A percentile compares a stretch with the other conserved stretches of the same genome.
These are phyloP conservation scores for Polyplosphaeria fusca DNA, from an alignment of 495 filamentous ascomycete species.

Conservation along the genomic window DNA sequence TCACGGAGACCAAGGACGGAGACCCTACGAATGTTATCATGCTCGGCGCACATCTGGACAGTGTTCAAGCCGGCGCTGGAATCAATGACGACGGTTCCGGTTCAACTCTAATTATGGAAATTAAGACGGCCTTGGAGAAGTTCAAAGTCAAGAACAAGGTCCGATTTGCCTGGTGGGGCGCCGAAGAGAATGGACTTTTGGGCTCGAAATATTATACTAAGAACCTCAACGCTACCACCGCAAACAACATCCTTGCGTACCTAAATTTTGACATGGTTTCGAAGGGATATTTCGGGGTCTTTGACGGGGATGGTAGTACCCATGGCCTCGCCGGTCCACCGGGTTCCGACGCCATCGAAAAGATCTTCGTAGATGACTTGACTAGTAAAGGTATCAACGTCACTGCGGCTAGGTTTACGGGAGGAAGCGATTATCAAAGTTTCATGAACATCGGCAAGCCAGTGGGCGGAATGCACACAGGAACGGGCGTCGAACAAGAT, in stretches of 20 bases:
- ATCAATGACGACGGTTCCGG: conserved; percentile 71
- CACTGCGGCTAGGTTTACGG: conserved; percentile 57
- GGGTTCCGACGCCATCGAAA: conserved; percentile 61
- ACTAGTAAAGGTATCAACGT: conserved; percentile 42
- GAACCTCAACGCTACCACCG: conserved; percentile 47
- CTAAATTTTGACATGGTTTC: conserved; percentile 80
- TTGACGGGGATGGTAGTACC: conserved; percentile 65
- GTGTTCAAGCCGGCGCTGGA: conserved; percentile 58
- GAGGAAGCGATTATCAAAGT: conserved; percentile 66
- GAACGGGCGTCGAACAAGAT: conserved; percentile 71
- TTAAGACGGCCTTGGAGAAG: conserved; percentile 57
- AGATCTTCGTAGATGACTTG: conserved; percentile 59
- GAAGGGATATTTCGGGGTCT: conserved; percentile 62
- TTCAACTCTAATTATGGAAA: conserved; percentile 57
- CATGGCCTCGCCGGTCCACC: conserved; percentile 56
- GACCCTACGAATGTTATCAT: conserved; percentile 63
- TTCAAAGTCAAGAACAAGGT: conserved; percentile 62
- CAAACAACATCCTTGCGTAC: conserved; percentile 59
- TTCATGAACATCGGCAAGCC: conserved; percentile 65
- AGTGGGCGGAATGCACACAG: conserved; percentile 59
- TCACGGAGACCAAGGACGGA: conserved; percentile 63
- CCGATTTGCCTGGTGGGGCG: conserved; percentile 68
- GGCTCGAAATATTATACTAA: conserved; percentile 60
- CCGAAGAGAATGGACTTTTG: conserved; percentile 62
- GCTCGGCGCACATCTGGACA: conserved; percentile 66